Percentiles rank a stretch among this genome's conserved stretches.
These are phyloP conservation scores for Pseudocercospora fijiensis DNA, from an alignment of 2,329 filamentous ascomycete species.

Conservation along the genomic window DNA sequence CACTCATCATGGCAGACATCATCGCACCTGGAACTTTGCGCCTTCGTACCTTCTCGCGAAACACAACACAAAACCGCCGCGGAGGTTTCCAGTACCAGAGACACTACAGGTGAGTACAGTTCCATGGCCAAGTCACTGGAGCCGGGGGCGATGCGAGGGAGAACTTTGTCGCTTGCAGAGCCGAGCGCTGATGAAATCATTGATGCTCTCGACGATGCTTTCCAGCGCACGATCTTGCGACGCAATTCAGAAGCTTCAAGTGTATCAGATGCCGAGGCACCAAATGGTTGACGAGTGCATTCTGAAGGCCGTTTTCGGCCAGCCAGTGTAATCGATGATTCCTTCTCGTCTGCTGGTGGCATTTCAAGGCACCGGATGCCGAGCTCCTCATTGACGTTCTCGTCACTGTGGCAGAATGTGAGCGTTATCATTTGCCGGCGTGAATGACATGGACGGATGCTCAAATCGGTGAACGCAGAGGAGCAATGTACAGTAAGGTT, in stretches of 20 bases:
- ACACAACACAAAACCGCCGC: background rate
- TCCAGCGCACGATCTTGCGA: background rate
- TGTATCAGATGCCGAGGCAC: background rate
- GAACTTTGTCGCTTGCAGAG: background rate
- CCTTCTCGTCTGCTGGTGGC: too few relatives aligned
- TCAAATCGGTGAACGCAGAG: too few relatives aligned
- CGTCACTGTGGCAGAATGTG: too few relatives aligned
- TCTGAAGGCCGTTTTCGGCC: background rate
- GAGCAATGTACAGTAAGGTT: too few relatives aligned
- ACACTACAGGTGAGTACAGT: background rate
- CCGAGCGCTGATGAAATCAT: constrained; percentile 9
- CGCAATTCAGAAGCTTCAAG: background rate
- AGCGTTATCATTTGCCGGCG: background rate
- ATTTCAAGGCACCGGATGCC: too few relatives aligned
- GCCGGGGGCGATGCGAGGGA: background rate
- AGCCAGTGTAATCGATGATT: too few relatives aligned
- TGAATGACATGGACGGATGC: too few relatives aligned
- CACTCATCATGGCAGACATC: background rate
- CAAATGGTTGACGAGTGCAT: too few relatives aligned
- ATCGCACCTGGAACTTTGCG: background rate
- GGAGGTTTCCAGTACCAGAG: background rate
- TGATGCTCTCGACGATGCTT: constrained; percentile 11
- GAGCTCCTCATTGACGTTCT: too few relatives aligned
- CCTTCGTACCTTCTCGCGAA: background rate
- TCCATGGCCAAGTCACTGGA: background rate